Conservation (phyloP, 208 protist genomes). For the Endotrypanum monterogeii region DNA sequence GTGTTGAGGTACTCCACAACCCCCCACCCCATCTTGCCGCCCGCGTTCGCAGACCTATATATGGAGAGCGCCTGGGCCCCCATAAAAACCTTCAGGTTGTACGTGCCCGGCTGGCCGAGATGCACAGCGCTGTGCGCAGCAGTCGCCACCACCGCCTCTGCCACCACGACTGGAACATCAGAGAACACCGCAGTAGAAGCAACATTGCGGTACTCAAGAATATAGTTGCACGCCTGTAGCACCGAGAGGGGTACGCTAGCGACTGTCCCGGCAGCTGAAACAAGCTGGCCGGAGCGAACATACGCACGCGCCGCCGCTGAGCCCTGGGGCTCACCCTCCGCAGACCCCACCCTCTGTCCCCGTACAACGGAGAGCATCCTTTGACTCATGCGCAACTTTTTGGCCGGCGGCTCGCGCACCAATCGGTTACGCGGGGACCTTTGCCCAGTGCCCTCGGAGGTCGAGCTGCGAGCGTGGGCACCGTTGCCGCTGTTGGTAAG, state of each 20-base stretch:
- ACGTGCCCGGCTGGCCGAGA: conserved; percentile 38
- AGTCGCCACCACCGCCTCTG: conserved; percentile 60
- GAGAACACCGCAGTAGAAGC: conserved; percentile 23
- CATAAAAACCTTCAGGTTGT: conserved; percentile 54
- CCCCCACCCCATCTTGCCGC: conserved; percentile 1
- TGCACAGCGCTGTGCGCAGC: conserved; percentile 24
- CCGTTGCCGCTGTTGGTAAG: not conserved
- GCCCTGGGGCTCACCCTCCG: conserved; percentile 12
- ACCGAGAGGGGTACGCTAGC: conserved; percentile 20
- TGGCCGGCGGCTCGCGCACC: conserved; percentile 1
- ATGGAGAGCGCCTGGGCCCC: conserved; percentile 35
- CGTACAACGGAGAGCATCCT: conserved; percentile 22
- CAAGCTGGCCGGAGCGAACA: conserved; percentile 35
- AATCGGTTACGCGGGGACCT: not conserved
- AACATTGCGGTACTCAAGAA: conserved; percentile 22
- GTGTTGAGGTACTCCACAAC: conserved; percentile 21
- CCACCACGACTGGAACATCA: conserved; percentile 39
- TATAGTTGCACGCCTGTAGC: conserved; percentile 61
- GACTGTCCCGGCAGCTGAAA: conserved; percentile 5
- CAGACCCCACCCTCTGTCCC: conserved; percentile 5
- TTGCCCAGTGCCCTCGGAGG: not conserved
- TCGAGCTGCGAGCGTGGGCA: not conserved
- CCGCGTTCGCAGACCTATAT: not conserved
- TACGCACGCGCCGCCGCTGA: conserved; percentile 25
- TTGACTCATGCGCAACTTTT: conserved; percentile 14